Evolutionary conservation across 2,329 filamentous ascomycete species (phyloP).

Genomic region (Pseudodiploospora longispora): DNA sequence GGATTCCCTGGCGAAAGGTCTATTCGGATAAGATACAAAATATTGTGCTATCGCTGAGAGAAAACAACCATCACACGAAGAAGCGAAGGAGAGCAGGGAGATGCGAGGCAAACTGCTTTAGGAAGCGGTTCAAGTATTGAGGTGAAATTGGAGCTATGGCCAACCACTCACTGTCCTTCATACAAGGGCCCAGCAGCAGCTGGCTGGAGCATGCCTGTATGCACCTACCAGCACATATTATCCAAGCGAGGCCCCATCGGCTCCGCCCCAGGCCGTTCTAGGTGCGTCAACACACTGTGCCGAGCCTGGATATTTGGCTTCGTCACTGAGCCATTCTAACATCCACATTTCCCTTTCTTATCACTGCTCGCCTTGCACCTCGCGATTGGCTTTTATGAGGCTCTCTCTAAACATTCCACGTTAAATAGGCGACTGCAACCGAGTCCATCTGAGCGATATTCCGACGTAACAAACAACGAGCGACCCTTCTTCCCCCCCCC

Average conservation of each 20-base stretch:
- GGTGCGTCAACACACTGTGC: no score
- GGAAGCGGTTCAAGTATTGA: no score
- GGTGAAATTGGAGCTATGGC: no score
- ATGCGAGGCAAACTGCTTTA: no score
- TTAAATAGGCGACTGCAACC: constrained; percentile 3
- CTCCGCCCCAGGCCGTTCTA: background rate
- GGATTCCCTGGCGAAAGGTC: no score
- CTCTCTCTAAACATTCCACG: background rate
- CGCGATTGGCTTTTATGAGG: constrained; percentile 1
- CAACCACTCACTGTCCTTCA: no score
- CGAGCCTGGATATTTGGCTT: constrained; percentile 10
- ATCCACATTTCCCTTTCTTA: constrained; percentile 2
- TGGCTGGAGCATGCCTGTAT: background rate
- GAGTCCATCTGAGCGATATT: constrained; percentile 1
- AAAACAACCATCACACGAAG: no score
- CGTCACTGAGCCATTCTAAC: constrained; percentile 17
- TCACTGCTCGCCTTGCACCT: constrained; percentile 1
- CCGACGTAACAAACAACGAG: background rate
- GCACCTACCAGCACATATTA: background rate
- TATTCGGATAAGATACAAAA: no score
- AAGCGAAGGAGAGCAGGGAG: no score
- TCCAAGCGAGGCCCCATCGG: constrained; percentile 4
- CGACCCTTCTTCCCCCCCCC: background rate
- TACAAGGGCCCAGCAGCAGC: no score
- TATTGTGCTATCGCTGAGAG: no score